Conservation (phyloP, 148 eudicot genomes). For the Simmondsia chinensis region DNA sequence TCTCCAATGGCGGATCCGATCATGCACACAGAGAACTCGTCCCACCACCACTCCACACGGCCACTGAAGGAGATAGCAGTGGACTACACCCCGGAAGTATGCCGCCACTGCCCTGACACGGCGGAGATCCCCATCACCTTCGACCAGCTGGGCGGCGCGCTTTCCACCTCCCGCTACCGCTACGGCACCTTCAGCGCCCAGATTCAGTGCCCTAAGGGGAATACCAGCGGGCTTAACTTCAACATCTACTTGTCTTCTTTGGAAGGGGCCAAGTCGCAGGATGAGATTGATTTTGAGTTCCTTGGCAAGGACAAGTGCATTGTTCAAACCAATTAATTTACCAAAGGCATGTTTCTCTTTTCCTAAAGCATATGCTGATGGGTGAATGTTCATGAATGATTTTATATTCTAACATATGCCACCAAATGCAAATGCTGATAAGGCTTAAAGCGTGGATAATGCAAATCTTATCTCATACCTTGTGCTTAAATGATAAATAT, state of each 20-base stretch:
- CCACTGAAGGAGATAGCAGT: slow-evolving; percentile 20
- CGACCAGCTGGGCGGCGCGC: slow-evolving; percentile 26
- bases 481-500: too few species aligned
- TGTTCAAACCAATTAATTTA: slow-evolving; percentile 27
- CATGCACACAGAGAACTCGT: slow-evolving; percentile 12
- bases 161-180: slow-evolving; percentile 21
- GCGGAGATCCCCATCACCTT: slow-evolving; percentile 20
- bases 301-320: slow-evolving; percentile 30
- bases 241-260: slow-evolving; percentile 32
- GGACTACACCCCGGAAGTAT: slow-evolving; percentile 23
- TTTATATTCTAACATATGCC: too few species aligned
- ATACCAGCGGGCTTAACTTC: slow-evolving; percentile 35
- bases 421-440: too few species aligned
- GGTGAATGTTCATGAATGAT: too few species aligned
- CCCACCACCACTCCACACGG: slow-evolving; percentile 6
- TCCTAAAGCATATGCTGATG: too few species aligned
- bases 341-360: slow-evolving; percentile 1
- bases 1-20: slow-evolving; percentile 24
- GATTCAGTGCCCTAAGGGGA: slow-evolving; percentile 24
- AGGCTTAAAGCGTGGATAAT: too few species aligned
- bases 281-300: slow-evolving; percentile 33
- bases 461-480: too few species aligned
- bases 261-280: slow-evolving; percentile 30
- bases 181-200: slow-evolving; percentile 26
- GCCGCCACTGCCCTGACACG: slow-evolving; percentile 16